Conservation (phyloP, 306 rosid species). For the Dalbergia cultrata region DNA sequence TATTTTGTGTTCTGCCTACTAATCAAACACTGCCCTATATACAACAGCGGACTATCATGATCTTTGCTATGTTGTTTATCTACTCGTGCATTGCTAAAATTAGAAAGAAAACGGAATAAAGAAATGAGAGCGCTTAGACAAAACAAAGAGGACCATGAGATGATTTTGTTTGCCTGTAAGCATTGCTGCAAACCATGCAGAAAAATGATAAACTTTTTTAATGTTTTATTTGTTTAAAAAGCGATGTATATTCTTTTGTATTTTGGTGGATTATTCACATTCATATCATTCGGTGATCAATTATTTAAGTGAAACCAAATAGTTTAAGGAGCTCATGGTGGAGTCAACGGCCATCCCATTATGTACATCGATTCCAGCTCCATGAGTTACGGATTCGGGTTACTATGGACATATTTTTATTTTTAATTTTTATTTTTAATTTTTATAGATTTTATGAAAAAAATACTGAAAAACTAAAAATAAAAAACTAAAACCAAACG, state of each 20-base stretch:
- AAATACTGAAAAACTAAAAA: too few species aligned
- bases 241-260: background rate
- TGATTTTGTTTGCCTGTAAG: background rate
- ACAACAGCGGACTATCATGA: background rate
- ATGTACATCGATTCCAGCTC: too few species aligned
- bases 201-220: background rate
- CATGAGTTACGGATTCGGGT: too few species aligned
- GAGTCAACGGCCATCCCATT: too few species aligned
- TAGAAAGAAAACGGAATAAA: background rate
- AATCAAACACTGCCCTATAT: background rate
- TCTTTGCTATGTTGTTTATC: background rate
- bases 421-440: too few species aligned
- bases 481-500: too few species aligned
- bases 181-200: background rate
- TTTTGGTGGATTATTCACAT: background rate
- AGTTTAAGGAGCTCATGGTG: too few species aligned
- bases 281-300: too few species aligned
- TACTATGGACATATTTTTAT: too few species aligned
- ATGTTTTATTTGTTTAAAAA: background rate
- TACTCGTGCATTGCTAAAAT: background rate
- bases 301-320: too few species aligned
- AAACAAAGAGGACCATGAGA: background rate
- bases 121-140: background rate
- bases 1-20: too few species aligned
- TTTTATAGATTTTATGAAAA: too few species aligned